A percentile compares a stretch with the other conserved stretches of the same genome.
Conservation (phyloP, 352 stramenopile species). For the Phytophthora agathidicida region DNA sequence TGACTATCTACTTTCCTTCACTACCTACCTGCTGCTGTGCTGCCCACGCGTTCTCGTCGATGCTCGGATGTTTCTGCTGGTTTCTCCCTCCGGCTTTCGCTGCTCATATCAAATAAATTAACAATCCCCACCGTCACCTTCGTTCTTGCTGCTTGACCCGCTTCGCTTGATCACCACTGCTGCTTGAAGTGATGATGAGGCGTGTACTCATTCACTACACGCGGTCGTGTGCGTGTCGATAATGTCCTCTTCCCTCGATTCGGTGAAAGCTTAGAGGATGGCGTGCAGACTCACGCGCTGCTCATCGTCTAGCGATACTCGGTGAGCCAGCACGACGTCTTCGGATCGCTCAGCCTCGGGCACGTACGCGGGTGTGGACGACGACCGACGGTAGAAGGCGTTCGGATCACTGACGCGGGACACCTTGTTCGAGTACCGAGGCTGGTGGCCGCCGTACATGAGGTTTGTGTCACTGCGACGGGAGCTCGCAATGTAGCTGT, state of each 20-base stretch:
- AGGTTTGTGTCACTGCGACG: slow-evolving; percentile 43
- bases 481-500: slow-evolving; percentile 39
- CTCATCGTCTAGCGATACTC: slow-evolving; percentile 63
- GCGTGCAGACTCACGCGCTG: slow-evolving; percentile 69
- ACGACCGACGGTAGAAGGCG: slow-evolving; percentile 50
- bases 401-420: slow-evolving; percentile 53
- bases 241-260: slow-evolving; percentile 5
- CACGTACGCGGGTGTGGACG: slow-evolving; percentile 35
- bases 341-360: slow-evolving; percentile 43
- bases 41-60: slow-evolving; percentile 2
- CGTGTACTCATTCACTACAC: slow-evolving; percentile 14
- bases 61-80: slow-evolving; percentile 22
- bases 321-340: slow-evolving; percentile 63
- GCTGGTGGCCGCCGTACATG: slow-evolving; percentile 33
- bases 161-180: not conserved
- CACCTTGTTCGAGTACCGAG: slow-evolving; percentile 33
- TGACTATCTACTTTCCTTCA: slow-evolving; percentile 14
- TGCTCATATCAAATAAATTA: slow-evolving; percentile 51
- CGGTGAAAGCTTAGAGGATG: slow-evolving; percentile 50
- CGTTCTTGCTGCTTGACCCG: slow-evolving; percentile 1
- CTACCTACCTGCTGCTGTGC: slow-evolving; percentile 19
- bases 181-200: slow-evolving; percentile 11
- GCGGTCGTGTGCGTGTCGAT: slow-evolving; percentile 4
- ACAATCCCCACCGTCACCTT: slow-evolving; percentile 24
- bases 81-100: slow-evolving; percentile 24